Base-by-base conservation (phyloP, 2,329 filamentous ascomycete species). In the Trichoderma endophyticum region DNA sequence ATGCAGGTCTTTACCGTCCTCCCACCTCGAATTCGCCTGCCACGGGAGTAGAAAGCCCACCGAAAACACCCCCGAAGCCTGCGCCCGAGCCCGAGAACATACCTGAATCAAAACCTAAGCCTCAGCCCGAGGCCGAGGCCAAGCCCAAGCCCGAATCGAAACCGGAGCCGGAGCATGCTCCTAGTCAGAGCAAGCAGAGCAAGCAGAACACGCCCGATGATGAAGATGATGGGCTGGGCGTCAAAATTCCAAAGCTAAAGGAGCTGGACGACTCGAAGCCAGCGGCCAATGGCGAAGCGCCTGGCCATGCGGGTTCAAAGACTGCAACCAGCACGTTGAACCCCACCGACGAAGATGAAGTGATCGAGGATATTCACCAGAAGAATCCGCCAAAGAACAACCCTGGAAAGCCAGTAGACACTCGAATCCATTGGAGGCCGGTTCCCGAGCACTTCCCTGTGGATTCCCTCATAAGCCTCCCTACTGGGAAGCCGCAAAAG, bases 391-490 rank as follows among this genome's bases (percentile, higher is more conserved):
- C 78, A 3, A 75, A 75, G 28, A 70, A 75, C 18, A 72, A 71
- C 36, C 67, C 76, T 28, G 57, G 28, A 9, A 70, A 74, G 48
- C 21, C 66, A 11, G 24, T 18, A 11, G 61, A 60, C 8, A 72
- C 66, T 3, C 77, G 77, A 56, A 81, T 90, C 34, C 91, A 94
- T 77, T 98, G 95, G 95, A 83, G 83, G 71, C 93, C 91, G 80
- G 86, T 89, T 74, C 83, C 86, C 3, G 94, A 97, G 79, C 87
- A 92, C 78, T 98, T 93, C 81, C 95, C 96, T 0, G 82, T 98
- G 3, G 88, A 90, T 72, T 91, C 92, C 21, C 84, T 97, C 70
- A 94, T 95, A 72, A 85, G 85, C 59, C 85, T 98, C 34, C 96
- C 96, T 2, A 91, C 89, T 1, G 93, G 90, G 56, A 86, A 86